A percentile compares a stretch with the other conserved stretches of the same genome.
Conservation (phyloP, 371 early-diverging fungal genomes). For the Rhizopus microsporus region DNA sequence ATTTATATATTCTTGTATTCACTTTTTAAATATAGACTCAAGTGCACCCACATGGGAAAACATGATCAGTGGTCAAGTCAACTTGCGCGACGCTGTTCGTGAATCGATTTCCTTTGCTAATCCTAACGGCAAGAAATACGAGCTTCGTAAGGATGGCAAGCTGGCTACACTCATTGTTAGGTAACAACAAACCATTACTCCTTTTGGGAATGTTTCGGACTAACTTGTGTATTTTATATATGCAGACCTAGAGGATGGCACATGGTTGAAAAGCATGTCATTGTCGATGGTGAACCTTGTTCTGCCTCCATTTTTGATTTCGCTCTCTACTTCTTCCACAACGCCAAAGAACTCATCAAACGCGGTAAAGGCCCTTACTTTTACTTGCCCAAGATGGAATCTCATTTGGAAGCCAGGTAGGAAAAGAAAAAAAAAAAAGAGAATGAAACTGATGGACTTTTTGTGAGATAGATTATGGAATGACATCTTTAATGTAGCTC, state of each 20-base stretch:
- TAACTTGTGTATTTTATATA: not conserved
- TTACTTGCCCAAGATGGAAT: constrained; percentile 97
- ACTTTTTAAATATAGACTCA: constrained; percentile 66
- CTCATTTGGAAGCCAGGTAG: constrained; percentile 87
- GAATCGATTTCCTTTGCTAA: constrained; percentile 83
- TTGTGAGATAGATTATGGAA: constrained; percentile 80
- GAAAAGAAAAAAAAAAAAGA: not conserved
- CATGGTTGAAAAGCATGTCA: constrained; percentile 91
- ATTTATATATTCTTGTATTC: not conserved
- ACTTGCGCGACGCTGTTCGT: constrained; percentile 89
- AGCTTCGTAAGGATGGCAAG: constrained; percentile 71
- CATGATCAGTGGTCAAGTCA: constrained; percentile 85
- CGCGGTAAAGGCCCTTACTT: constrained; percentile 96
- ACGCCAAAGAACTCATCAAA: constrained; percentile 78
- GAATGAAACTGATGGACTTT: not conserved
- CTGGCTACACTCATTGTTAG: constrained; percentile 88
- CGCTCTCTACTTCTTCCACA: constrained; percentile 96
- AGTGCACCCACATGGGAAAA: constrained; percentile 94
- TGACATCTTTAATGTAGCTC: constrained; percentile 91
- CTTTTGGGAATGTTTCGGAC: not conserved
- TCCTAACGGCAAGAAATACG: constrained; percentile 91
- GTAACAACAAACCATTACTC: constrained; percentile 34
- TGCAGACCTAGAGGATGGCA: constrained; percentile 96
- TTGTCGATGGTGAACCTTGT: constrained; percentile 87
- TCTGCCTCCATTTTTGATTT: constrained; percentile 96